phyloP scores from a whole-genome alignment of 306 rosid genomes.

The Begonia masoniana region DNA sequence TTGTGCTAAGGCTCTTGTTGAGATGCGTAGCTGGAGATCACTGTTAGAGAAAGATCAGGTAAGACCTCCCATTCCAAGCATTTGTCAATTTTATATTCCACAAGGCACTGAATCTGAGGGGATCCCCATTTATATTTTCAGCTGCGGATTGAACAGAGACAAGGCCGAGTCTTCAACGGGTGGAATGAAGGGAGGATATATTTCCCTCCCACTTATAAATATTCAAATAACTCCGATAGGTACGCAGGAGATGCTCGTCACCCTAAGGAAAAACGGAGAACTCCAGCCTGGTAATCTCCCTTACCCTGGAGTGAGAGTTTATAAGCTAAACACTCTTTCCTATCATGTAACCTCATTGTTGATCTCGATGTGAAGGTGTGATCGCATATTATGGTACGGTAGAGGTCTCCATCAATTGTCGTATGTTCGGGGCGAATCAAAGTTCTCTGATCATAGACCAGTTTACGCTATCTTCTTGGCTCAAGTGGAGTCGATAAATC shows the following conservation, averaged over 20 bases:
- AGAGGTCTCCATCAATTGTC: conserved; percentile 84
- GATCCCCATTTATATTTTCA: conserved; percentile 24
- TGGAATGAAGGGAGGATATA: conserved; percentile 93
- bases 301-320: background rate
- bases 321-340: too few species aligned
- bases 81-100: background rate
- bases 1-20: conserved; percentile 93
- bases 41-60: conserved; percentile 96
- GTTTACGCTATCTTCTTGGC: conserved; percentile 72
- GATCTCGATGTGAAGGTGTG: conserved; percentile 56
- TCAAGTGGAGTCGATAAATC: conserved; percentile 71
- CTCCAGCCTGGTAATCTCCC: conserved; percentile 84
- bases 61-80: conserved; percentile 13
- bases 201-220: conserved; percentile 98
- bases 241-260: conserved; percentile 81
- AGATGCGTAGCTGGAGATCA: conserved; percentile 91
- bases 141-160: conserved; percentile 72
- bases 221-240: conserved; percentile 86
- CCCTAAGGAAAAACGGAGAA: conserved; percentile 89
- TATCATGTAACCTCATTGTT: too few species aligned
- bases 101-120: conserved; percentile 15
- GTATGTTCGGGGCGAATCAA: conserved; percentile 93
- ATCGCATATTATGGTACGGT: conserved; percentile 92
- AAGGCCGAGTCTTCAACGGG: conserved; percentile 72
- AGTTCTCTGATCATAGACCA: conserved; percentile 96